phyloP scores from a whole-genome alignment of 768 basidiomycete genomes.

The Crepidotus variabilis region DNA sequence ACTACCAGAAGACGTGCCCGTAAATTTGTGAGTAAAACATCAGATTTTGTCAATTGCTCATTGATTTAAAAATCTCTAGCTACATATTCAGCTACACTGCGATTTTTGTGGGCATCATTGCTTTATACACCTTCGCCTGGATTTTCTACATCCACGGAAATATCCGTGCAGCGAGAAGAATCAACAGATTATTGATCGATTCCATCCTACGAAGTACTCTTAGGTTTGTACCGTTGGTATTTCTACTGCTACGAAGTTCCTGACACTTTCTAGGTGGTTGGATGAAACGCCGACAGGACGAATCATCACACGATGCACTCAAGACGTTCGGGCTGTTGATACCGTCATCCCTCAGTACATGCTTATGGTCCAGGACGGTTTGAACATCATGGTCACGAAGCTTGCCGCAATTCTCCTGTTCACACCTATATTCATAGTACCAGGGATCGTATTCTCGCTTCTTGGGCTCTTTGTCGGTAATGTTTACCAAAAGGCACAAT shows the following conservation, averaged over 20 bases:
- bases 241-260: background rate
- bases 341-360: constrained; percentile 26
- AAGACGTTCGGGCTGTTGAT: constrained; percentile 64
- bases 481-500: constrained; percentile 42
- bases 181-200: constrained; percentile 49
- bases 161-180: constrained; percentile 48
- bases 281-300: constrained; percentile 45
- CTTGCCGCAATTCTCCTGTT: constrained; percentile 40
- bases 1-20: background rate
- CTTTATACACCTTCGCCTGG: constrained; percentile 28
- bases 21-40: background rate
- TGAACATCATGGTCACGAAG: constrained; percentile 35
- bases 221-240: constrained; percentile 30
- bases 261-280: constrained; percentile 37
- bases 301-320: constrained; percentile 62
- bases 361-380: constrained; percentile 22
- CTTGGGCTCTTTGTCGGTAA: constrained; percentile 41
- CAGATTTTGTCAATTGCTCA: background rate
- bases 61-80: background rate
- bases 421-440: constrained; percentile 42
- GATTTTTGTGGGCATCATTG: background rate
- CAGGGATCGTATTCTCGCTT: constrained; percentile 36
- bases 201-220: constrained; percentile 59
- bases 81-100: background rate
- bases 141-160: constrained; percentile 42